phyloP scores from a whole-genome alignment of 1,139 yeast species.

The Yamadazyma pseudoaaseri region DNA sequence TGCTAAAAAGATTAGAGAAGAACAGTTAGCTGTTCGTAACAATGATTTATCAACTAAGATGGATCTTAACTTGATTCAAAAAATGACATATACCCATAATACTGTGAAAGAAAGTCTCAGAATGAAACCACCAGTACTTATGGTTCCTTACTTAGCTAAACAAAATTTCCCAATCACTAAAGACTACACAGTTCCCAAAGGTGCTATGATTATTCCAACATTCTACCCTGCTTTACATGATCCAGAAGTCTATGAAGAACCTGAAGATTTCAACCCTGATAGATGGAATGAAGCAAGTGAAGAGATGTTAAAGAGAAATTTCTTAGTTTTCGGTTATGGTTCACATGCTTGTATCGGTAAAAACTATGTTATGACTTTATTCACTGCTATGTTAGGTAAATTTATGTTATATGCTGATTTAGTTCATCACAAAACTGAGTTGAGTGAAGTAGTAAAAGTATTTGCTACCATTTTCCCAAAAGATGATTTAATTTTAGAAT shows the following conservation, averaged over 20 bases:
- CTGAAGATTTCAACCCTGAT: conserved; percentile 92
- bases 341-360: conserved; percentile 96
- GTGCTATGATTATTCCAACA: conserved; percentile 95
- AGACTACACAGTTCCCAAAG: conserved; percentile 89
- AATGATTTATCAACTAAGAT: conserved; percentile 67
- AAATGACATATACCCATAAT: conserved; percentile 84
- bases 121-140: conserved; percentile 94
- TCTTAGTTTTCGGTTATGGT: conserved; percentile 97
- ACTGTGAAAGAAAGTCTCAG: conserved; percentile 91
- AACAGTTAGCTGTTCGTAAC: conserved; percentile 79
- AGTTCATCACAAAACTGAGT: conserved; percentile 75
- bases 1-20: conserved; percentile 79
- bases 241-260: conserved; percentile 92
- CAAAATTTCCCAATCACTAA: conserved; percentile 79
- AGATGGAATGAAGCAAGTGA: conserved; percentile 67
- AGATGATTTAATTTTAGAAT: conserved; percentile 84
- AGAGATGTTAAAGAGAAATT: conserved; percentile 73
- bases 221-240: conserved; percentile 95
- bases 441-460: conserved; percentile 88
- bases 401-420: conserved; percentile 78
- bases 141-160: conserved; percentile 97
- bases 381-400: conserved; percentile 89
- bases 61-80: conserved; percentile 69
- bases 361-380: conserved; percentile 85
- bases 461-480: conserved; percentile 98